These are phyloP conservation scores for Geum urbanum DNA, from an alignment of 306 rosid species.

Conservation along the genomic window DNA sequence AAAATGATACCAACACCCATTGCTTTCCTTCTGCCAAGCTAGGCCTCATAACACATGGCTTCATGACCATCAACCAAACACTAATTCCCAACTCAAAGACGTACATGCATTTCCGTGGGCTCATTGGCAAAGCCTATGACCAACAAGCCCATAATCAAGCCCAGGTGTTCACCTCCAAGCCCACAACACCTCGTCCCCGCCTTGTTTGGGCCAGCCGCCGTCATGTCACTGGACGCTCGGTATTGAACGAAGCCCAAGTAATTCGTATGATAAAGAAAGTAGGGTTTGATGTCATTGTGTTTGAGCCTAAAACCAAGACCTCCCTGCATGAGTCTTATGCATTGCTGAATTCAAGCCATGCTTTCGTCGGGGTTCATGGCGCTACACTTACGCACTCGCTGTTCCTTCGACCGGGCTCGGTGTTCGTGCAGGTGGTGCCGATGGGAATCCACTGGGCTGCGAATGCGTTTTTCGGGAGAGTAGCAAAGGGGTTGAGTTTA, in stretches of 20 bases:
- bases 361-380: slow-evolving; percentile 42
- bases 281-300: slow-evolving; percentile 38
- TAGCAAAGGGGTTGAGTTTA: slow-evolving; percentile 22
- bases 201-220: slow-evolving; percentile 17
- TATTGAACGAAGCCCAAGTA: slow-evolving; percentile 26
- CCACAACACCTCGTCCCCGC: slow-evolving; percentile 3
- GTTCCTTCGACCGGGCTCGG: slow-evolving; percentile 31
- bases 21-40: slow-evolving; percentile 37
- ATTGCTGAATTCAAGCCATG: slow-evolving; percentile 39
- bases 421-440: slow-evolving; percentile 46
- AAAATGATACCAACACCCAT: slow-evolving; percentile 22
- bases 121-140: slow-evolving; percentile 19
- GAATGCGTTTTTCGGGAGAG: slow-evolving; percentile 19
- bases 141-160: neutral
- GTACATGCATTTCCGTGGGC: slow-evolving; percentile 24
- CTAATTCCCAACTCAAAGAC: slow-evolving; percentile 37
- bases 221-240: neutral
- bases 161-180: neutral
- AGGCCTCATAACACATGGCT: slow-evolving; percentile 47
- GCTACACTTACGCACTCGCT: slow-evolving; percentile 39
- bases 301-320: slow-evolving; percentile 24
- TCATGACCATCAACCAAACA: slow-evolving; percentile 30
- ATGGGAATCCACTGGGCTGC: slow-evolving; percentile 35
- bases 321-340: slow-evolving; percentile 23
- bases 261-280: slow-evolving; percentile 9